Base-by-base conservation (phyloP, 2,329 filamentous ascomycete genomes). In the Truncatella angustata region DNA sequence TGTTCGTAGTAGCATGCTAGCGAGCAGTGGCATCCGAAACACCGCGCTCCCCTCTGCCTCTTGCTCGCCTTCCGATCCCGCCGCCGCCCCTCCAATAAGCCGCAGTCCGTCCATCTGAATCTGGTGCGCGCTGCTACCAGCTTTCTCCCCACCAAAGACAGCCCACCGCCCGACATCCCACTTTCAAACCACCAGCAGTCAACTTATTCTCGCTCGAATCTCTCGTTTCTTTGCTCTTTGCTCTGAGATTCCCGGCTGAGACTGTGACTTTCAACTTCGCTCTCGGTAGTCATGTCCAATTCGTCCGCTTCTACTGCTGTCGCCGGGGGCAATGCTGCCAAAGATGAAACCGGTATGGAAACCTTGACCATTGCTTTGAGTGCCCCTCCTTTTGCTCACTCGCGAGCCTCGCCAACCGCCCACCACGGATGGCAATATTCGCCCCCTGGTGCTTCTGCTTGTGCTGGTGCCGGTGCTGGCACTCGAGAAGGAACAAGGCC, bases 201-300 rank as follows among this genome's bases (percentile, higher is more conserved):
- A 21, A 37, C 46, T 16, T 20, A 30, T 16, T 14, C 36, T 50
- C 21, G n/a, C 32, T 49, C 46, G 34, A 20, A 42, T 42, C 47
- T 35, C n/a, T 34, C 46, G 12, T 20, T 18, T 21, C 12, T 47
- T 28, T 11, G 35, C 34, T n/a, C 46, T 35, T 23, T 37, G 32
- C 30, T 39, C 32, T 49, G 16, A 23, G 24, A n/a, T 16, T 24
- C 30, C 37, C 46, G 32, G 30, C 30, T 23, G 48, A 43, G 37
- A 24, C 23, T 32, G 23, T 42, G 21, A 21, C 21, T 20, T 4
- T 21, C n/a, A n/a, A 16, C n/a, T 16, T 50, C 14, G 34, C 37
- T 18, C 18, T 26, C 28, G 40, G 49, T 34, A 34, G 49, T 37
- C 49, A 51, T 51, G 49, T 51, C 49, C 49, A 51, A 51, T 44